These are phyloP conservation scores for Fagus crenata DNA, from an alignment of 306 rosid genomes.

Conservation along the genomic window DNA sequence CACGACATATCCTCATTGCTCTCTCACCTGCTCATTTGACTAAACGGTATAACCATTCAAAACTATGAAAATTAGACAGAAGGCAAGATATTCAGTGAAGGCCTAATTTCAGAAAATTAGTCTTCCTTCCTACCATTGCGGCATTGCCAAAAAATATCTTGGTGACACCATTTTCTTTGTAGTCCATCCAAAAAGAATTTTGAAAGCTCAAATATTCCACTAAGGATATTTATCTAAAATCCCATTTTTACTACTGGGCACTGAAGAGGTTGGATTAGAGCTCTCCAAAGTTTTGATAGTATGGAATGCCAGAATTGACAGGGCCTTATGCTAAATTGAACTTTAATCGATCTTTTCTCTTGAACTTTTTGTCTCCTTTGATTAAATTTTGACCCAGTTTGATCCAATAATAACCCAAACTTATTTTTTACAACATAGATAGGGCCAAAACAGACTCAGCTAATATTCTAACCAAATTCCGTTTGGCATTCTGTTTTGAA, in stretches of 20 bases:
- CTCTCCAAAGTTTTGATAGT: background rate
- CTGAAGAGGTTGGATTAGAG: background rate
- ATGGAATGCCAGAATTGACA: background rate
- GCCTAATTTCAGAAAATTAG: background rate
- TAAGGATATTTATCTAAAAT: background rate
- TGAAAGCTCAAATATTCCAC: constrained; percentile 1
- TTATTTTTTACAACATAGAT: background rate
- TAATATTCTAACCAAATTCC: background rate
- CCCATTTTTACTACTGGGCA: constrained; percentile 1
- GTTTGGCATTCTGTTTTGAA: too few species aligned
- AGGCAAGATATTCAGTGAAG: background rate
- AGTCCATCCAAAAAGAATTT: background rate
- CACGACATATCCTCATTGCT: background rate
- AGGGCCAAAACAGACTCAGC: background rate
- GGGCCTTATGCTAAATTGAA: background rate
- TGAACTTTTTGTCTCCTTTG: background rate
- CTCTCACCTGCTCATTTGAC: background rate
- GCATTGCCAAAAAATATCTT: background rate
- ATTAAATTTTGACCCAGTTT: background rate
- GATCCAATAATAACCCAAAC: background rate
- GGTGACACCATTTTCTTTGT: background rate
- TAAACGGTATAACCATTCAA: background rate
- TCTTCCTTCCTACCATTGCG: background rate
- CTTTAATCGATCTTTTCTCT: background rate
- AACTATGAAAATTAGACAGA: background rate